Base-by-base conservation (phyloP, 2,329 filamentous ascomycete genomes). In the Fusarium tuaranense region DNA sequence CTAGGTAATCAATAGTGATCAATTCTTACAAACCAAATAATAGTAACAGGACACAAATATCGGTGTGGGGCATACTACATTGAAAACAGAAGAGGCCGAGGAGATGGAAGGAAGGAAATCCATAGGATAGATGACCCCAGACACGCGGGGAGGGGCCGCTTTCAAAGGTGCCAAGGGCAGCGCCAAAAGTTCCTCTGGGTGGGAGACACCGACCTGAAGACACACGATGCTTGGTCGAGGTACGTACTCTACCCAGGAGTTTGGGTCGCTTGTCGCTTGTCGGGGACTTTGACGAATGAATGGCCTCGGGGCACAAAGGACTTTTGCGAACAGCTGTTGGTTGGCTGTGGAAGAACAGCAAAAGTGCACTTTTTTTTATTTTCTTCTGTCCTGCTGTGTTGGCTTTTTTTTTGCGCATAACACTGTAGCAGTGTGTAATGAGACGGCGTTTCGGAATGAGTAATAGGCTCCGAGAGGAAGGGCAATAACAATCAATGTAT, bases 161-260 rank as follows among this genome's bases (percentile, higher is more conserved):
- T 72, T 72, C 78, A 79, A 79, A 79, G 77, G 78, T 79, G 67
- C 78, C 78, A 78, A 78, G 69, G 75, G 65, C 67, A 51, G 62
- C 58, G 65, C 69, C 78, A 79, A 79, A 79, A 79, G 78, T 79
- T 79, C 78, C 78, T 78, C 58, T 68, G 39, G 25, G 57, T 20
- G 34, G 30, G 25, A 53, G 48, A 30, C 25, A 53, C 48, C 46
- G 41, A 44, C n/a, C n/a, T 44, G 48, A 53, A 5, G 48, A 12
- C 48, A 30, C 48, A 53, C 48, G 25, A 27, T 13, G 48, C 22
- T 27, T 27, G 22, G 46, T 51, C 25, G 46, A 22, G 38, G 39
- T 75, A 70, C 72, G 64, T 70, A 68, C 41, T 66, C 58, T 48
- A 70, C 63, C 72, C 72, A 73, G 41, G 41, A 63, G 51, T 70